A percentile compares a stretch with the other conserved stretches of the same genome.
Conservation (phyloP, 2,329 filamentous ascomycete genomes). For the Fusarium subtropicale region DNA sequence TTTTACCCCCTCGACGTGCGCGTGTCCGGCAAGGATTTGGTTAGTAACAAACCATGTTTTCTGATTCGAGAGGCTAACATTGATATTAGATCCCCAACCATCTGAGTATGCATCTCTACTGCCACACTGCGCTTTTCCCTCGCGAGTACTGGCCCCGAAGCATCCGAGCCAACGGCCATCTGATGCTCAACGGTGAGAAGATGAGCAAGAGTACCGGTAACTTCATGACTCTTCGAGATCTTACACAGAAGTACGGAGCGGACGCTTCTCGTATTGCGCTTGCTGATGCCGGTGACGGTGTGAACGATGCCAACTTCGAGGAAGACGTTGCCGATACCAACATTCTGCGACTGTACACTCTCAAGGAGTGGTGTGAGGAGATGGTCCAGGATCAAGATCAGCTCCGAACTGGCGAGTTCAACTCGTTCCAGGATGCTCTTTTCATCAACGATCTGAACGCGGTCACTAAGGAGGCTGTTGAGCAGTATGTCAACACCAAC, state of each 20-base stretch:
- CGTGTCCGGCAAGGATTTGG: conserved; percentile 88
- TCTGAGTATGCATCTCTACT: conserved; percentile 56
- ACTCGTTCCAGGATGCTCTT: conserved; percentile 85
- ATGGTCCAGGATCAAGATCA: conserved; percentile 73
- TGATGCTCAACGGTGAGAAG: conserved; percentile 96
- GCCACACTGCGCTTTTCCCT: conserved; percentile 71
- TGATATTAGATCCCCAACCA: conserved; percentile 78
- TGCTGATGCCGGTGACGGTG: conserved; percentile 92
- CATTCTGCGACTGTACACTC: conserved; percentile 83
- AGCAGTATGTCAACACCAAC: conserved; percentile 82
- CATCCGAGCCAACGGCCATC: conserved; percentile 90
- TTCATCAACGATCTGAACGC: conserved; percentile 95
- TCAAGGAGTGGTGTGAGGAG: conserved; percentile 94
- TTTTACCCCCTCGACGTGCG: conserved; percentile 94
- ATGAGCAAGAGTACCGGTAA: conserved; percentile 99
- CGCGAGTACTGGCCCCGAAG: conserved; percentile 88
- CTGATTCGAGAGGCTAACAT: background rate
- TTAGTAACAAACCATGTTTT: background rate
- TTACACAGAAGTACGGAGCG: conserved; percentile 91
- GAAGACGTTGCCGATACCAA: conserved; percentile 93
- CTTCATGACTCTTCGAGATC: conserved; percentile 90
- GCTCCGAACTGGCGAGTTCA: conserved; percentile 80
- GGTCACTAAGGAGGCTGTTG: conserved; percentile 80
- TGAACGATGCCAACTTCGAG: conserved; percentile 97
- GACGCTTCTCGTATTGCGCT: conserved; percentile 92